Percentiles rank a stretch among this genome's conserved stretches.
These are phyloP conservation scores for Rhododendron henanense DNA, from an alignment of 148 eudicot species.

Conservation along the genomic window DNA sequence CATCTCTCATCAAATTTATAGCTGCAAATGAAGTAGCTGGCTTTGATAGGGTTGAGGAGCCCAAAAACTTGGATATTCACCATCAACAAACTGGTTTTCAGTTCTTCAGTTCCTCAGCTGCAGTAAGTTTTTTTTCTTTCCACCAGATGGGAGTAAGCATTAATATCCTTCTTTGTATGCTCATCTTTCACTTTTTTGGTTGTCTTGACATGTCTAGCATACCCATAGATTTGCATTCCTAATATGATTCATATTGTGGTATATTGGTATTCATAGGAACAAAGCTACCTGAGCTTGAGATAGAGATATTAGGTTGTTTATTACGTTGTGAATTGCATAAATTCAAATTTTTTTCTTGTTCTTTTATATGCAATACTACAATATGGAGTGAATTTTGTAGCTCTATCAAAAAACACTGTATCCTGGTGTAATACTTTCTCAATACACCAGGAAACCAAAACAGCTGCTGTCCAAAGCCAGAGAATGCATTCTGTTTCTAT, in stretches of 20 bases:
- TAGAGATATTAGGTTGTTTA: not conserved
- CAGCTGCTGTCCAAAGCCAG: conserved; percentile 12
- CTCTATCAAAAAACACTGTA: not conserved
- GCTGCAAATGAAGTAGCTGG: conserved; percentile 41
- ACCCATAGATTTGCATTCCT: not conserved
- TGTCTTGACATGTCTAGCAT: not conserved
- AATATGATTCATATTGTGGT: not conserved
- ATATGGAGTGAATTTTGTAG: not conserved
- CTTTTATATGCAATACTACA: not conserved
- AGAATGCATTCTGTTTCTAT: conserved; percentile 43
- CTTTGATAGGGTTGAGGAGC: conserved; percentile 43
- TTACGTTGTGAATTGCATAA: not conserved
- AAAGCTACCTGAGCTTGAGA: not conserved
- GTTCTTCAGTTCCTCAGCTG: conserved; percentile 5
- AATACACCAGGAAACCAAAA: conserved; percentile 33
- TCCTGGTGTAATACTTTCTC: conserved; percentile 2
- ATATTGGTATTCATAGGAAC: not conserved
- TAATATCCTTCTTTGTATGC: not conserved
- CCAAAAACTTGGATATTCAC: conserved; percentile 11
- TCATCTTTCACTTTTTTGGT: not conserved
- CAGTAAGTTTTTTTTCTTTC: conserved; percentile 17
- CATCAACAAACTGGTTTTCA: conserved; percentile 11
- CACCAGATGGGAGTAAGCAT: not conserved
- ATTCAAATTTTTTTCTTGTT: not conserved
- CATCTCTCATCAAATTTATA: conserved; percentile 48